Base-by-base conservation (phyloP, 352 stramenopile species). In the Phytophthora podocarpi region DNA sequence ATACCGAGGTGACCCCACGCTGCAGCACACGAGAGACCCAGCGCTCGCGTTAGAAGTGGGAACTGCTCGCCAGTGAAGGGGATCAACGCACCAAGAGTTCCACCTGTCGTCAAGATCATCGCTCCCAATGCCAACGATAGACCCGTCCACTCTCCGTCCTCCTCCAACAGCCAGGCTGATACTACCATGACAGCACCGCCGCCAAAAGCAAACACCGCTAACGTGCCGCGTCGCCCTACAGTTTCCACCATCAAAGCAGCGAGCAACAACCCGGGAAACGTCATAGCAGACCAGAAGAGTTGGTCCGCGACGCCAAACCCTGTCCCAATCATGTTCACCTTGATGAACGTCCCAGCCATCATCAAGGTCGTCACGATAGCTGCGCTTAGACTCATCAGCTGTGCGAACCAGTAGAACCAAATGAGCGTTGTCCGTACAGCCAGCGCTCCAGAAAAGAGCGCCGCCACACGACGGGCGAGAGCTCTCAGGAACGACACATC, bases 11-110 rank as follows among this genome's bases (percentile, higher is more conserved):
- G 66, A 7, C 74, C 69, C 31, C 68, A 73, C 8, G 60, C 74
- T 18, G 64, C 49, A 11, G 76, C 47, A 35, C 67, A 76, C 10
- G 67, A 73, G 24, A 82, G 70, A 15, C 74, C 76, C 23, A 83
- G 43, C 8, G 74, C 68, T 37, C 76, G 69, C 21, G 79, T 76
- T 30, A 82, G 65, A 12, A 82, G 65, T 13, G 71, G 68, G 24
- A 82, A 85, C 41, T 80, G 71, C 45, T 85, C 76, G 15, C 70
- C 71, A 1, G 76, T 82, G 42, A 76, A 81, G 5, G 64, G 48
- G 23, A 68, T 72, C 23, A 83, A 51, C 15, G 61, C 55, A 0
- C 67, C 64, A 21, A 81, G 45, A 1, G 59, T 63, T 5, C 76
- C 73, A 5, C 68, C 57, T 23, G 62, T 58, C 16, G 57, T 64